Base-by-base conservation (phyloP, 192 early-diverging fungal genomes). In the Backusella liffmaniae region DNA sequence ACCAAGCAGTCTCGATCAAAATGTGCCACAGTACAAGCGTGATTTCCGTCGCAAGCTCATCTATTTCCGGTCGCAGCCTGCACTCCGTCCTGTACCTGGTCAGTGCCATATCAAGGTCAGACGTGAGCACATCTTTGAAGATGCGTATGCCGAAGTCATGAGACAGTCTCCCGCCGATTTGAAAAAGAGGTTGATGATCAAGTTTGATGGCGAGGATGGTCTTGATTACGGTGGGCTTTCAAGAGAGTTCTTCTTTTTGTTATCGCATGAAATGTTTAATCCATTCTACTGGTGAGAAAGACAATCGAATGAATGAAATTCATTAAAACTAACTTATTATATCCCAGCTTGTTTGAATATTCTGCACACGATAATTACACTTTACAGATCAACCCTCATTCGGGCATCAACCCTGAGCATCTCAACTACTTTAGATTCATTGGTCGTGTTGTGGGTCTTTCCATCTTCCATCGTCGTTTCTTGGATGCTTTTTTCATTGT, bases 231-330 rank as follows among this genome's bases (percentile, higher is more conserved):
- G 97, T 75, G 97, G 97, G 80, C 87, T 99, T 67, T 97, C 96
- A 21, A 91, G 94, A 85, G 97, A 99, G 81, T 99, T 95, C 84
- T 99, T 99, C 88, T 99, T 96, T 86, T 83, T 99, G 79, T 86
- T 99, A 46, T 97, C 96, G 34, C 96, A 99, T 83, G 96, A 98
- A 79, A 97, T 99, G 95, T 99, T 99, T 85, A 97, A 99, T 82
- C 97, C 97, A n/a, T 91, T 94, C 83, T 81, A 81, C 36, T 81
- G 80, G 77, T 78, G 56, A 72, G 13, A 12, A 72, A 16, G 1
- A 67, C 3, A 12, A 67, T 26, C 26, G 0, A 35, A 18, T 1
- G 13, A 35, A 67, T 6, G 30, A 21, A 1, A 15, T 32, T 67
- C 12, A 66, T 32, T 10, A 2, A 0, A n/a, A n/a, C 12, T 15